These are phyloP conservation scores for Cubamyces lactineus DNA, from an alignment of 768 basidiomycete genomes.

Conservation along the genomic window DNA sequence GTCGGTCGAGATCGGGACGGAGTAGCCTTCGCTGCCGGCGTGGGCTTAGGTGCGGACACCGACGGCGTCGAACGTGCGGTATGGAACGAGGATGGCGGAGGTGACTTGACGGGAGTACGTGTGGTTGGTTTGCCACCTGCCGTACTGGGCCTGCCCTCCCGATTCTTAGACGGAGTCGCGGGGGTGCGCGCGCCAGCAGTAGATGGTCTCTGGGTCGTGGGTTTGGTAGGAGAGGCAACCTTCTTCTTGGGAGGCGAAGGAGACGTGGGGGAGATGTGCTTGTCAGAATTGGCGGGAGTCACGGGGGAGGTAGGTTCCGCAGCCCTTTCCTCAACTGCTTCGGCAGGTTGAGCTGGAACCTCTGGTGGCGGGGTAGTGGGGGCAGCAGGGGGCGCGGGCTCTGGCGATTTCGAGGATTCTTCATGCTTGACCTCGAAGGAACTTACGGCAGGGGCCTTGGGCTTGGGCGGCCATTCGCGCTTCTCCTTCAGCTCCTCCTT, in stretches of 20 bases:
- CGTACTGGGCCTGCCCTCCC: conserved; percentile 29
- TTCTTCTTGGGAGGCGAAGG: conserved; percentile 21
- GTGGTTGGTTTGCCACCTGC: conserved; percentile 20
- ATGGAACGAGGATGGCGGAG: conserved; percentile 31
- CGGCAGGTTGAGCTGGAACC: conserved; percentile 3
- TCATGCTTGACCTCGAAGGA: conserved; percentile 5
- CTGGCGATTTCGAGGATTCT: conserved; percentile 17
- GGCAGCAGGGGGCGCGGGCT: conserved; percentile 15
- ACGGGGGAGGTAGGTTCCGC: conserved; percentile 19
- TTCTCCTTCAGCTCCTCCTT: conserved; percentile 72
- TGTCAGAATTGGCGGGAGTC: conserved; percentile 20
- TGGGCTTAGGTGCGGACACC: conserved; percentile 26
- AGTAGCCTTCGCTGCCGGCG: conserved; percentile 29
- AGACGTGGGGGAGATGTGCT: conserved; percentile 11
- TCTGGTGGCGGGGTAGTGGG: conserved; percentile 12
- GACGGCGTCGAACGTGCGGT: conserved; percentile 23
- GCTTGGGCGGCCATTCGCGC: conserved; percentile 72
- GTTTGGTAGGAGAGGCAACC: conserved; percentile 22
- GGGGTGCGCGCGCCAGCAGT: conserved; percentile 16
- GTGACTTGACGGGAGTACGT: conserved; percentile 34
- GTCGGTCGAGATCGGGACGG: conserved; percentile 38
- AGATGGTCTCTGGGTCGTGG: conserved; percentile 23
- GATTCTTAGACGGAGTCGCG: conserved; percentile 27
- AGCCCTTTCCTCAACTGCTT: conserved; percentile 6
- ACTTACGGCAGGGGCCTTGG: conserved; percentile 19